Evolutionary conservation across 2,329 filamentous ascomycete genomes (phyloP), one percentile per base, ranked within the genome.

Genomic region (Blastomyces silverae): DNA sequence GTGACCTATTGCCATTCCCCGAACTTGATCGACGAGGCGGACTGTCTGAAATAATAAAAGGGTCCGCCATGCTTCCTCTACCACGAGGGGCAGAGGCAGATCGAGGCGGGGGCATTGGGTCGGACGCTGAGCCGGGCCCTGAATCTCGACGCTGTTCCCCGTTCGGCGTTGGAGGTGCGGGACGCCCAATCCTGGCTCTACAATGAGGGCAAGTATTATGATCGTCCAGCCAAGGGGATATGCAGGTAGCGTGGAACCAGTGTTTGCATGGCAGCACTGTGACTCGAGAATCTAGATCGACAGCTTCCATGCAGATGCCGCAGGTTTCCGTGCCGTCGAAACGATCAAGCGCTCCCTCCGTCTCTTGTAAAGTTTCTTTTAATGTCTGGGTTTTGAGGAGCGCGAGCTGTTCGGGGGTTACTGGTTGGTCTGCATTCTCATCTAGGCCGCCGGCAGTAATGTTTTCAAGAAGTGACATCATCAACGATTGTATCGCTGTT

Each of bases 241-340:
- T 89, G 71, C 93, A 97, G 34, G 85, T 81, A 65, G 88, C 87
- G 72, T 97, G 93, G 75, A 96, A 97, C 91, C 91, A 96, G 73
- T 99, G 94, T 66, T 86, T 89, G 78, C 94, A 99, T 0, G 92
- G 92, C 61, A 99, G 78, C 57, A 88, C 83, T 0, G 89, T 85
- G 5, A 93, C 90, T 73, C 90, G 86, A 39, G 90, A 87, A 13
- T 87, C 89, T 46, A 89, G 73, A 34, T 85, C 82, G 67, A 95
- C 88, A 37, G 90, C 85, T 64, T 97, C 92, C 80, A 97, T 96
- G 77, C 94, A 99, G 65, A 99, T 96, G 46, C 90, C 92, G 75
- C 94, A 99, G 73, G 97, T 92, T 1, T 84, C 85, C 62, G 80
- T 83, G 53, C 87, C 88, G 65, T 89, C 90, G 5, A 79, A 77